These are phyloP conservation scores for Zhuliangozyma blackwelliae DNA, from an alignment of 1,139 yeast species.

Conservation along the genomic window DNA sequence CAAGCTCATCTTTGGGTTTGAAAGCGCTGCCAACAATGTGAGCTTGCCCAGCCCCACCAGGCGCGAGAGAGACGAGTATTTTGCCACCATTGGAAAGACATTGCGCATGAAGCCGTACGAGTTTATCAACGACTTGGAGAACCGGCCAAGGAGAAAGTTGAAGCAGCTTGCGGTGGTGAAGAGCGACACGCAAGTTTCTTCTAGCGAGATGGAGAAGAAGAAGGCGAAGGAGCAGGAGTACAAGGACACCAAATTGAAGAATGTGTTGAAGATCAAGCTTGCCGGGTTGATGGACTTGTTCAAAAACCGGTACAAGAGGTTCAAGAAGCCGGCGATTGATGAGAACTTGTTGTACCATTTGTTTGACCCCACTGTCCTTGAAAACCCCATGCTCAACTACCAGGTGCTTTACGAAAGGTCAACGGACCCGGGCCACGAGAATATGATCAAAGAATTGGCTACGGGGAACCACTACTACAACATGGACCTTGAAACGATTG, in stretches of 20 bases:
- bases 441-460: conserved; percentile 73
- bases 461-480: conserved; percentile 74
- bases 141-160: conserved; percentile 47
- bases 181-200: conserved; percentile 5
- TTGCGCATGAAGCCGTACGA: conserved; percentile 65
- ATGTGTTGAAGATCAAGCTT: conserved; percentile 75
- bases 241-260: conserved; percentile 77
- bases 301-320: conserved; percentile 80
- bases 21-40: conserved; percentile 42
- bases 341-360: conserved; percentile 69
- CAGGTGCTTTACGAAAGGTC: conserved; percentile 51
- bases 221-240: conserved; percentile 52
- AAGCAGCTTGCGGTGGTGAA: conserved; percentile 29
- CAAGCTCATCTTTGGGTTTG: conserved; percentile 51
- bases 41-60: conserved; percentile 40
- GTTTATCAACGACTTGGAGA: conserved; percentile 47
- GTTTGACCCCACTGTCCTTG: conserved; percentile 55
- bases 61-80: conserved; percentile 46
- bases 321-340: conserved; percentile 85
- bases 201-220: conserved; percentile 22
- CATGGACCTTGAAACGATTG: conserved; percentile 91
- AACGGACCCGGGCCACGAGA: conserved; percentile 46
- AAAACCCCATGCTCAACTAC: conserved; percentile 36
- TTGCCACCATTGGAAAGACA: conserved; percentile 51
- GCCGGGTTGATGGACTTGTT: conserved; percentile 88